Evolutionary conservation across 345 rosid genomes (phyloP).

Genomic region (Salix exigua): DNA sequence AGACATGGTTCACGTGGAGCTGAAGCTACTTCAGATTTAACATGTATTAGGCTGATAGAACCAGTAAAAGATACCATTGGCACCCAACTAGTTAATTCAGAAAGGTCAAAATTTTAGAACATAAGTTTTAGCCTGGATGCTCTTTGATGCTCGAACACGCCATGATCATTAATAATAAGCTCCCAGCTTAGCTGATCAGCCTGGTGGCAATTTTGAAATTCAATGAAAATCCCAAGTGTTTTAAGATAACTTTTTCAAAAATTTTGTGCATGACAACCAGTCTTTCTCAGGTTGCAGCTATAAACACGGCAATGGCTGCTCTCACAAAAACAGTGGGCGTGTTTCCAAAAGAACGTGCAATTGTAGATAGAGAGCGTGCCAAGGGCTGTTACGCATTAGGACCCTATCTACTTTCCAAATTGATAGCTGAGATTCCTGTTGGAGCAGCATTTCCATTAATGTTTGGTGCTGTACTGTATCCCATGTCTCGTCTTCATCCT

Average conservation of each 20-base stretch:
- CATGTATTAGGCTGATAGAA: too few species aligned
- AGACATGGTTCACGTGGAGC: too few species aligned
- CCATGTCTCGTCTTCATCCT: conserved; percentile 95
- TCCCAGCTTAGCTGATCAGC: not conserved
- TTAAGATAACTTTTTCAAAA: not conserved
- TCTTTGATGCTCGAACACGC: not conserved
- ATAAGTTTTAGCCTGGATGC: too few species aligned
- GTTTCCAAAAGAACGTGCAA: conserved; percentile 94
- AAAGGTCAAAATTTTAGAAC: too few species aligned
- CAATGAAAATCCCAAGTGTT: not conserved
- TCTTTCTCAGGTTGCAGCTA: conserved; percentile 76
- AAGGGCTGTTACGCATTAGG: conserved; percentile 87
- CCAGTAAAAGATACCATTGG: too few species aligned
- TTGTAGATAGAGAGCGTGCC: conserved; percentile 88
- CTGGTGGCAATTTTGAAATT: not conserved
- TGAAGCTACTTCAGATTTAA: too few species aligned
- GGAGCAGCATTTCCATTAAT: conserved; percentile 94
- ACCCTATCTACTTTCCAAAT: conserved; percentile 87
- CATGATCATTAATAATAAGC: not conserved
- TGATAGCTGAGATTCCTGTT: conserved; percentile 89
- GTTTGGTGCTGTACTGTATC: conserved; percentile 90
- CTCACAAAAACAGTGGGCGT: conserved; percentile 95
- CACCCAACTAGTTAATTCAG: too few species aligned
- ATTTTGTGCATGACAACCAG: conserved; percentile 12
- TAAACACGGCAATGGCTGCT: conserved; percentile 99